Evolutionary conservation across 768 basidiomycete species (phyloP).

Genomic region (Peribolospora kevripleyi): DNA sequence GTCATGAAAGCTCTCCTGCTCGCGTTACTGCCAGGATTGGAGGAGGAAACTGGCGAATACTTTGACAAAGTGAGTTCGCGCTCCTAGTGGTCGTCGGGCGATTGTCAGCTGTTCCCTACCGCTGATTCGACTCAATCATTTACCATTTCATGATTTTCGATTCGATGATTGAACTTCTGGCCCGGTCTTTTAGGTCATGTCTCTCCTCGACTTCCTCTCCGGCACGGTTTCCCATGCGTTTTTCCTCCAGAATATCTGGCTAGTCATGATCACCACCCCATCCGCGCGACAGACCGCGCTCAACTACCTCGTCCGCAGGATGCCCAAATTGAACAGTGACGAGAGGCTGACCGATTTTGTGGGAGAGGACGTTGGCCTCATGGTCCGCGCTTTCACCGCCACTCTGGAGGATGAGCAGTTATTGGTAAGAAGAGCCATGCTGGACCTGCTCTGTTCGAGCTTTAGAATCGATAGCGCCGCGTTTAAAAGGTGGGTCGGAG

Average conservation of each 20-base stretch:
- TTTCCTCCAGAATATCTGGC: constrained; percentile 88
- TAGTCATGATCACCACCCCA: constrained; percentile 73
- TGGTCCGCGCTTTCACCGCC: constrained; percentile 77
- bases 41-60: constrained; percentile 93
- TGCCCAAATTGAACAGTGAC: constrained; percentile 43
- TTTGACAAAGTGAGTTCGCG: constrained; percentile 33
- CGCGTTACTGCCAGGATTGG: constrained; percentile 75
- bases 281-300: constrained; percentile 61
- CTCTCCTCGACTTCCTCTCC: constrained; percentile 54
- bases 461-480: constrained; percentile 48
- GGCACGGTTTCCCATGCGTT: constrained; percentile 63
- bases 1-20: constrained; percentile 86
- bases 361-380: constrained; percentile 68
- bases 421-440: constrained; percentile 57
- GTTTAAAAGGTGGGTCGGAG: constrained; percentile 26
- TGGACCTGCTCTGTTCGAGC: constrained; percentile 61
- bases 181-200: constrained; percentile 35
- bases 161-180: neutral
- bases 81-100: neutral
- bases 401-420: constrained; percentile 83
- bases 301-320: constrained; percentile 57
- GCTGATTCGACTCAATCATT: neutral
- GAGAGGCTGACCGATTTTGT: constrained; percentile 53
- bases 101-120: neutral
- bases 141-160: no score